Percentiles rank a stretch among this genome's conserved stretches.
These are phyloP conservation scores for Pseudogymnoascus sp. DNA, from an alignment of 2,329 filamentous ascomycete species.

Conservation along the genomic window DNA sequence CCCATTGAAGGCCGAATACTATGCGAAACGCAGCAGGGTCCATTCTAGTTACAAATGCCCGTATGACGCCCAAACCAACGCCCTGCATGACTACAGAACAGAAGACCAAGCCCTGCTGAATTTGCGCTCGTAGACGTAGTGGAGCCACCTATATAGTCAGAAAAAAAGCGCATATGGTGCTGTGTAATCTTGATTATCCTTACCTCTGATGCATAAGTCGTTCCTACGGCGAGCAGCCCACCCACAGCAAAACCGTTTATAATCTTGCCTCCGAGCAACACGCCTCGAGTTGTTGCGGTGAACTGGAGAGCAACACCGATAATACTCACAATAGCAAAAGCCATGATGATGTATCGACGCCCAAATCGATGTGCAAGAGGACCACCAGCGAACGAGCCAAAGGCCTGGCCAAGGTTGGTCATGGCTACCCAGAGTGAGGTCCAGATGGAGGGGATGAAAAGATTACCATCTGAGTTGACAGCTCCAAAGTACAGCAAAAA, in stretches of 20 bases:
- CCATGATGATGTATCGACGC: constrained; percentile 15
- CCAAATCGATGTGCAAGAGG: constrained; percentile 16
- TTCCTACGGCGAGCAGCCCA: constrained; percentile 13
- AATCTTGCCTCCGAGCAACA: constrained; percentile 17
- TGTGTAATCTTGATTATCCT: constrained; percentile 13
- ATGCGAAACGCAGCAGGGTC: constrained; percentile 13
- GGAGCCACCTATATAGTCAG: constrained; percentile 14
- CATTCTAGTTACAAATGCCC: constrained; percentile 15
- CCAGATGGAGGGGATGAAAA: constrained; percentile 19
- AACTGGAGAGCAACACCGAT: constrained; percentile 15
- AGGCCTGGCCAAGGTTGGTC: constrained; percentile 15
- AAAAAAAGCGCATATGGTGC: not conserved
- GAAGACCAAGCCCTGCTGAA: constrained; percentile 17
- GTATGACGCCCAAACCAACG: constrained; percentile 15
- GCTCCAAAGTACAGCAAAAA: constrained; percentile 16
- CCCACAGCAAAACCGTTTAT: constrained; percentile 18
- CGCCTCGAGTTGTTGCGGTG: constrained; percentile 12
- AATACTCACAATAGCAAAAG: constrained; percentile 11
- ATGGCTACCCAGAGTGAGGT: constrained; percentile 17
- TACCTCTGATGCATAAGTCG: constrained; percentile 17
- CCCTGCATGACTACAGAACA: constrained; percentile 17
- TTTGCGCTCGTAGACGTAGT: constrained; percentile 15
- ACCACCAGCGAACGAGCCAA: constrained; percentile 15
- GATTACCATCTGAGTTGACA: constrained; percentile 16
- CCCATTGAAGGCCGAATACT: constrained; percentile 20